These are phyloP conservation scores for Leishmania braziliensis DNA, from an alignment of 208 protist species.

Conservation along the genomic window DNA sequence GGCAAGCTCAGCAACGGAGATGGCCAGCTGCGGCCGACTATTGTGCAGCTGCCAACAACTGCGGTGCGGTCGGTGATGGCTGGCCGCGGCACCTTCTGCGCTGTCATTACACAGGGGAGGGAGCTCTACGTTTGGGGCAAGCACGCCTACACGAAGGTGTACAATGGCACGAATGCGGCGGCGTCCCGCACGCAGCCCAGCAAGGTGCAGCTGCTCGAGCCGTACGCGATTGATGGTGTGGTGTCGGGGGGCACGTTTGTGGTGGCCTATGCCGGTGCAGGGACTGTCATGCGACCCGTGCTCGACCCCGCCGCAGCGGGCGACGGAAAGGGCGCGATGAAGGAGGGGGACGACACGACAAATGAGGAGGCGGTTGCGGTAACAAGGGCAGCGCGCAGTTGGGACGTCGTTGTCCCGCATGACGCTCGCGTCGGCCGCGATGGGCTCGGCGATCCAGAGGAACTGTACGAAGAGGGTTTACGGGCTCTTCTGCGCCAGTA, in stretches of 20 bases:
- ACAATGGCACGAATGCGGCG: constrained; percentile 49
- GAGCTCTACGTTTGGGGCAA: constrained; percentile 80
- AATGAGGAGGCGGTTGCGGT: not conserved
- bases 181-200: constrained; percentile 30
- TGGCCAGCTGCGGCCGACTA: constrained; percentile 52
- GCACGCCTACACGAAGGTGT: constrained; percentile 54
- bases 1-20: constrained; percentile 64
- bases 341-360: not conserved
- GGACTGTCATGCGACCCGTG: not conserved
- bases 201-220: constrained; percentile 39
- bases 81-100: constrained; percentile 55
- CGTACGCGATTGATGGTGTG: constrained; percentile 37
- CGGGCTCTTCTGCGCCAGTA: constrained; percentile 61
- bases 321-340: constrained; percentile 2
- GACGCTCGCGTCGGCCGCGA: constrained; percentile 48
- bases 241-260: constrained; percentile 60
- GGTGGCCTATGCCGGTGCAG: constrained; percentile 46
- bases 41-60: constrained; percentile 45
- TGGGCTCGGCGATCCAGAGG: constrained; percentile 32
- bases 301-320: not conserved
- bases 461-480: constrained; percentile 58
- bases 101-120: constrained; percentile 42
- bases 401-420: constrained; percentile 81
- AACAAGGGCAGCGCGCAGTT: constrained; percentile 17
- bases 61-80: constrained; percentile 41